Percentiles rank a stretch among this genome's conserved stretches.
These are phyloP conservation scores for Aspergillus pseudoglaucus DNA, from an alignment of 2,329 filamentous ascomycete genomes.

Conservation along the genomic window DNA sequence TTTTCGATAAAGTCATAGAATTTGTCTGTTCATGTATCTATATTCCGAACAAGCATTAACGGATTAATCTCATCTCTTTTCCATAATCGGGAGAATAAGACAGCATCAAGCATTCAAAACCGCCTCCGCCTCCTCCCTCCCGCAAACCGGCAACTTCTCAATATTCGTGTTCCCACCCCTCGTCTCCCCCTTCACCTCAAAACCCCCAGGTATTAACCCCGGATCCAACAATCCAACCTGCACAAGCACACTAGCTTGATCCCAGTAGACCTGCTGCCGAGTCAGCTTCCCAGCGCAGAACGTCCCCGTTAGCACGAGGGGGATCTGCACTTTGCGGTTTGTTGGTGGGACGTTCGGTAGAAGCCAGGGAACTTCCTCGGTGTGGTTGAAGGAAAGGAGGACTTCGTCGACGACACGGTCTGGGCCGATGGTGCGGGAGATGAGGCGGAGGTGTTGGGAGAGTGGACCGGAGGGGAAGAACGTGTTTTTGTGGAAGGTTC, in stretches of 20 bases:
- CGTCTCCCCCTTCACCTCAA: constrained; percentile 27
- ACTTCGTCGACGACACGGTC: constrained; percentile 56
- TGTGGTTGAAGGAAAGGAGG: constrained; percentile 49
- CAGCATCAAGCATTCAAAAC: constrained; percentile 13
- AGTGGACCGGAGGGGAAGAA: constrained; percentile 47
- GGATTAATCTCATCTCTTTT: no score
- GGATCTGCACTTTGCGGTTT: constrained; percentile 47
- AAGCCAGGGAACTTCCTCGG: constrained; percentile 49
- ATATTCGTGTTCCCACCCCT: constrained; percentile 22
- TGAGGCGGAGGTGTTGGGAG: constrained; percentile 43
- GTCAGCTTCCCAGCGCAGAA: constrained; percentile 24
- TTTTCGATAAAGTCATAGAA: not conserved
- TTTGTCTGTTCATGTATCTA: not conserved
- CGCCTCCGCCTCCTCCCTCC: constrained; percentile 23
- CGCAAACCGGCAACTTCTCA: constrained; percentile 30
- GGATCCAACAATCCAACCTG: constrained; percentile 54
- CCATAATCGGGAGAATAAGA: not conserved
- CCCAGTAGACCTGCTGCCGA: constrained; percentile 57
- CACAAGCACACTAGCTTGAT: constrained; percentile 55
- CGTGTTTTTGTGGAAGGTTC: constrained; percentile 47
- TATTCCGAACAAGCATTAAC: not conserved
- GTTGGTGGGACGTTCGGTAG: constrained; percentile 50
- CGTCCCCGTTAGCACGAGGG: constrained; percentile 46
- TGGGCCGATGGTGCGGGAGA: constrained; percentile 50
- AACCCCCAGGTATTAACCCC: constrained; percentile 43